Evolutionary conservation across 164 flowering plant genomes (phyloP).

Genomic region (Litsea cubeba): DNA sequence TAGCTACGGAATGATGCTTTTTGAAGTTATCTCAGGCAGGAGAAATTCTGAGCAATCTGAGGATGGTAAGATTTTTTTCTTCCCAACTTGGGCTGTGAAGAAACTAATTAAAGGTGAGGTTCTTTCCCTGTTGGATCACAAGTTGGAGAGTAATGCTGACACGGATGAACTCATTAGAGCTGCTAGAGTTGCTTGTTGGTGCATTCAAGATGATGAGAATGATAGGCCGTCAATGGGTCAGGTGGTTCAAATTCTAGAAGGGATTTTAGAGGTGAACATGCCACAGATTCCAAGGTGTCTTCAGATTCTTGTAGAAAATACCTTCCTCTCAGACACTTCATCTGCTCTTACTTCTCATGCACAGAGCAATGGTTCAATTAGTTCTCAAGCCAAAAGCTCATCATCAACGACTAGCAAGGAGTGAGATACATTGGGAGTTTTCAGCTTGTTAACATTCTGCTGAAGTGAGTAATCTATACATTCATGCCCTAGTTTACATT

Average conservation of each 20-base stretch:
- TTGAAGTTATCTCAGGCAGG: slow-evolving; percentile 32
- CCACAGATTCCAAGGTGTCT: slow-evolving; percentile 33
- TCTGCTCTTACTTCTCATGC: slow-evolving; percentile 2
- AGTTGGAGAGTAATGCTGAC: slow-evolving; percentile 26
- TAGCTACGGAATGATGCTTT: slow-evolving; percentile 43
- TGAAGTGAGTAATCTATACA: not conserved
- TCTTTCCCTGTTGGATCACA: slow-evolving; percentile 20
- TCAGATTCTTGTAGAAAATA: slow-evolving; percentile 14
- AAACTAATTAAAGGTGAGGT: slow-evolving; percentile 16
- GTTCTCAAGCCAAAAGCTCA: not conserved
- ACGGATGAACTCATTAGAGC: slow-evolving; percentile 23
- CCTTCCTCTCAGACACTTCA: not conserved
- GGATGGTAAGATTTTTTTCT: slow-evolving; percentile 21
- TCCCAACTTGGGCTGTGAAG: slow-evolving; percentile 35
- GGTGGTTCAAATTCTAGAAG: slow-evolving; percentile 38
- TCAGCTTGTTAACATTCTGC: not conserved
- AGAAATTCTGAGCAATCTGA: slow-evolving; percentile 26
- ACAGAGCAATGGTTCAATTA: not conserved
- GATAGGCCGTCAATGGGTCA: slow-evolving; percentile 36
- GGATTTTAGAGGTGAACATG: slow-evolving; percentile 25
- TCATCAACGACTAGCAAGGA: not conserved
- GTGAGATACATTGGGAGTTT: too few species aligned
- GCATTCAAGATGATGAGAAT: slow-evolving; percentile 36
- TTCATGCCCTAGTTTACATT: too few species aligned
- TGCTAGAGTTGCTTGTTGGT: slow-evolving; percentile 37